These are phyloP conservation scores for Mycosphaerella sp. DNA, from an alignment of 2,329 filamentous ascomycete genomes.

Conservation along the genomic window DNA sequence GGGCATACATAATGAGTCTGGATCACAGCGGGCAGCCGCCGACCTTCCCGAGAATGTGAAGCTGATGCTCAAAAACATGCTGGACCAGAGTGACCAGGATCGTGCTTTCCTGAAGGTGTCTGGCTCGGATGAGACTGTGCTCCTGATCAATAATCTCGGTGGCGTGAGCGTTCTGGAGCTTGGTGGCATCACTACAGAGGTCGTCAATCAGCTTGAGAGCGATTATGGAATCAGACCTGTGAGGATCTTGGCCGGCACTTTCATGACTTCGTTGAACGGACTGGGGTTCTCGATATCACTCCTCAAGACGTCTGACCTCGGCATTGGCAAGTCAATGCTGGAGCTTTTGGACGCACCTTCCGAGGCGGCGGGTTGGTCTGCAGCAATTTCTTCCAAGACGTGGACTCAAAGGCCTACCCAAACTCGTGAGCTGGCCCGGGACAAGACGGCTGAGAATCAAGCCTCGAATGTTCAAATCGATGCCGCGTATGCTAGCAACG, in stretches of 20 bases:
- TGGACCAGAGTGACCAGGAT: constrained; percentile 59
- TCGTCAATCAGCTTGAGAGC: constrained; percentile 54
- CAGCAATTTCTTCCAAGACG: constrained; percentile 52
- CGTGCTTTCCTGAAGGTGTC: constrained; percentile 62
- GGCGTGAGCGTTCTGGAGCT: constrained; percentile 67
- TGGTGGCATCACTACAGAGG: constrained; percentile 64
- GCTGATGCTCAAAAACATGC: constrained; percentile 59
- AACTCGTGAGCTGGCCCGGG: constrained; percentile 35
- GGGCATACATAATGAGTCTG: constrained; percentile 62
- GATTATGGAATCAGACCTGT: constrained; percentile 56
- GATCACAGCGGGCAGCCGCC: constrained; percentile 38
- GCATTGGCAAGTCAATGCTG: constrained; percentile 56
- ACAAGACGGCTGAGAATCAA: constrained; percentile 38
- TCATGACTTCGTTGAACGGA: constrained; percentile 67
- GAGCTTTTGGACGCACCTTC: constrained; percentile 62
- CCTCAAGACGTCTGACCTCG: constrained; percentile 57
- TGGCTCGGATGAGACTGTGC: constrained; percentile 56
- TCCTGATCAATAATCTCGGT: constrained; percentile 70
- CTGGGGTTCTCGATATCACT: constrained; percentile 65
- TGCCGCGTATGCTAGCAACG: constrained; percentile 45
- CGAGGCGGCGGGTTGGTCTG: constrained; percentile 62
- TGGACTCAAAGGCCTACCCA: constrained; percentile 46
- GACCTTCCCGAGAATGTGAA: constrained; percentile 43
- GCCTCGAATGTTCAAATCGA: constrained; percentile 54
- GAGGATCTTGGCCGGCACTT: constrained; percentile 59